Base-by-base conservation (phyloP, 176 grass and related monocot genomes). In the Aegilops speltoides region DNA sequence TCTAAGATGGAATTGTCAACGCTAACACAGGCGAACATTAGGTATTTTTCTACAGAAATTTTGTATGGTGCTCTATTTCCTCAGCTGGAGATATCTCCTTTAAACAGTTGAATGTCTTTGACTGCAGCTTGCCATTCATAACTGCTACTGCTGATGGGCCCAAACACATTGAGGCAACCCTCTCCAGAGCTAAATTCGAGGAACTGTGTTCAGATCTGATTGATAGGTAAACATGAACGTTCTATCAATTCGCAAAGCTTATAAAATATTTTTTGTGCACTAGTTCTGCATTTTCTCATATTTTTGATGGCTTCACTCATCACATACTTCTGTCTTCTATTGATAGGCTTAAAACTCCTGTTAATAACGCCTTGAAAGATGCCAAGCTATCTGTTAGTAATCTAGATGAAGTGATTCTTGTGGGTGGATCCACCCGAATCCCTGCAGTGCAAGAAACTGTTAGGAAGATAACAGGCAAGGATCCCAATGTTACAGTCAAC, bases 401-500 rank as follows among this genome's bases (percentile, higher is more conserved):
- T 80, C 71, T 99, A 40, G 97, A 99, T 78, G 97, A 99, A 88
- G 79, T 99, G 17, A 99, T 99, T 84, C 93, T 99, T 81, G 97
- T 99, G 82, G 97, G 97, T 80, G 97, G 97, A 78, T 99, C 97
- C 71, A 99, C 97, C 22, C 88, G 97, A 77, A 96, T 99, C 31
- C 97, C 97, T 87, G 85, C 97, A 34, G 97, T 98, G 68, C 94
- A 98, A 87, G 94, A 94, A 77, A 87, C 96, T 75, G 97, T 96
- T 79, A 96, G 41, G 79, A 99, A 96, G 68, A 79, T 96, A 23
- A 99, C 97, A 31, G 92, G 92, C 74, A 99, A 96, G 86, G 97
- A 99, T 69, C 97, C 97, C 13, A 99, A 99, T 93, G 97, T 99
- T 78, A 99, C 97, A 31, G 97, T 99, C 54, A 99, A 99, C 79